Base-by-base conservation (phyloP, 176 grass and related monocot genomes). In the Pharus latifolius region DNA sequence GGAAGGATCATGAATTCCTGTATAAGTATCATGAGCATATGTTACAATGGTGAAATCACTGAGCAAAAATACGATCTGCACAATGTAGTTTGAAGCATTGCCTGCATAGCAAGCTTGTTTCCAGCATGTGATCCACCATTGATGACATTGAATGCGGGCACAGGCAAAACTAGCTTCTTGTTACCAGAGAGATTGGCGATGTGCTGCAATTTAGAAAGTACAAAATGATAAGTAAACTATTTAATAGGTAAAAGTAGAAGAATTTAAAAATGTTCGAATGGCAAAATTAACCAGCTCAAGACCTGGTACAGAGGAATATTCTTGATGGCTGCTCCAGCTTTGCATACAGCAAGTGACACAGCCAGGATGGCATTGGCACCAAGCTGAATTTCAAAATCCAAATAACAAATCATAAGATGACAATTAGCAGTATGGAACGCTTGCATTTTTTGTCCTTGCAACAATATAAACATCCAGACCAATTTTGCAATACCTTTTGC, bases 1-100 rank as follows among this genome's bases (percentile, higher is more conserved):
- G 92, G 88, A 69, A 96, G 88, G 63, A 96, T 92, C 92, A 96
- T 96, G 73, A 96, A 96, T 83, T 96, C 92, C 92, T 96, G 75
- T 23, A 62, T 16, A 58, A 14, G 57, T 30, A 10, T 26, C 12
- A 56, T 9, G 54, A 5, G 2, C 26, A 10, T 43, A 20, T 18
- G 11, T 43, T 72, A 57, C 37, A 72, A 34, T 25, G 23, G 6
- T 22, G 15, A 41, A 41, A 41, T 63, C 59, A 41, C 19, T 24
- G 34, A 28, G n/a, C 19, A 56, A 24, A n/a, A 33, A 29, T 42
- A 34, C 35, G 56, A 71, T 28, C 50, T 35, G 10, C 23, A 11
- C 35, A 62, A 19, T 14, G 10, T 37, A 12, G 9, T 37, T 67
- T 23, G 27, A 37, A 46, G 15, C 4, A 14, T 16, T 51, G 20